phyloP scores from a whole-genome alignment of 129 eudicot species.

The Tanacetum coccineum region DNA sequence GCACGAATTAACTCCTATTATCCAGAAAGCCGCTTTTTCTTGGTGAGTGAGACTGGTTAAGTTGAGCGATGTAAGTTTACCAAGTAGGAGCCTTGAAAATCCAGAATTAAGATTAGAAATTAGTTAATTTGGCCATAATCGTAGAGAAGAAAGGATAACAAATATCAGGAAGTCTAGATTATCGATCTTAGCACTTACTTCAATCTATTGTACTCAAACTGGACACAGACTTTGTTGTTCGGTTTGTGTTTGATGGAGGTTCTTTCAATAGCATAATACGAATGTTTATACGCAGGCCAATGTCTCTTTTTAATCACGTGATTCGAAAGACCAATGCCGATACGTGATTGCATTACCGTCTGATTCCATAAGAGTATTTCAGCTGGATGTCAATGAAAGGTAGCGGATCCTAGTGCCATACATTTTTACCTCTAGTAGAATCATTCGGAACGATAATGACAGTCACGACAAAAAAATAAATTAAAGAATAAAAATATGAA shows the following conservation, averaged over 20 bases:
- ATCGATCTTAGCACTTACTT: conserved; percentile 46
- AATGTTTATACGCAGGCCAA: conserved; percentile 63
- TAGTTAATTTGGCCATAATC: background rate
- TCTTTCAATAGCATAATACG: conserved; percentile 59
- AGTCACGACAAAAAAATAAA: too few species aligned
- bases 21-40: conserved; percentile 93
- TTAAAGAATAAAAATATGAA: too few species aligned
- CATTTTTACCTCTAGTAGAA: conserved; percentile 43
- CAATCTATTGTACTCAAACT: conserved; percentile 62
- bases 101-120: conserved; percentile 1
- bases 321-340: conserved; percentile 46
- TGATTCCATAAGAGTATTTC: conserved; percentile 24
- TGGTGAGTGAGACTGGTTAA: conserved; percentile 65
- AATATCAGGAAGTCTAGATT: background rate
- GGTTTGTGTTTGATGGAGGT: conserved; percentile 56
- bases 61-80: conserved; percentile 54
- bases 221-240: conserved; percentile 57
- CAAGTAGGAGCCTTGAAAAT: conserved; percentile 58
- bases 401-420: conserved; percentile 36
- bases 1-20: conserved; percentile 88
- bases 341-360: conserved; percentile 75
- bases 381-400: conserved; percentile 37
- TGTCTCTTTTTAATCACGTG: conserved; percentile 51
- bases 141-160: background rate
- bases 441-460: conserved; percentile 70